Conservation (phyloP, 2,329 filamentous ascomycete genomes). For the Penicillium brasilianum region DNA sequence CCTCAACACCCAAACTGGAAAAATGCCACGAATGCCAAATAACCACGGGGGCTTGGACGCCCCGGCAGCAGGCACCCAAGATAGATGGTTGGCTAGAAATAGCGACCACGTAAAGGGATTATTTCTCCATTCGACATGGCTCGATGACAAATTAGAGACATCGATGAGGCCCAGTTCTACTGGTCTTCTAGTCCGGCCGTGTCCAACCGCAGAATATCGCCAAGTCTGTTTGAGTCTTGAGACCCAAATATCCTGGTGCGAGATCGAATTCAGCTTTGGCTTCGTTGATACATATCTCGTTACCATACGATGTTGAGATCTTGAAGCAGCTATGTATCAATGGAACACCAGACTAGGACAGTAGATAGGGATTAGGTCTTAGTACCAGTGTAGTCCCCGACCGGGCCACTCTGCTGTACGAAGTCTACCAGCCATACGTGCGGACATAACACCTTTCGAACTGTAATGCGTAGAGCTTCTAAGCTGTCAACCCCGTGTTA, state of each 20-base stretch:
- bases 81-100: neutral
- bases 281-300: too few species aligned
- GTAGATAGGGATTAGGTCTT: too few species aligned
- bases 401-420: too few species aligned
- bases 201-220: neutral
- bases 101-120: too few species aligned
- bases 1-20: neutral
- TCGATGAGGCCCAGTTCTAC: neutral
- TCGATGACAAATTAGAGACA: neutral
- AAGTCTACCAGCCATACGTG: too few species aligned
- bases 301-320: too few species aligned
- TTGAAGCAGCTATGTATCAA: too few species aligned
- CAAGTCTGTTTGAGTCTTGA: neutral
- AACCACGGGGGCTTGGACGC: neutral
- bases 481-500: too few species aligned
- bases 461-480: too few species aligned
- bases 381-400: too few species aligned
- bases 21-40: constrained; percentile 21
- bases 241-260: neutral
- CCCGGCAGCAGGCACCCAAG: neutral
- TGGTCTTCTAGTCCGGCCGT: neutral
- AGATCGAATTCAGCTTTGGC: neutral
- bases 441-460: too few species aligned
- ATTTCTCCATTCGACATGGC: neutral
- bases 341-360: too few species aligned